Evolutionary conservation across 1,284 basidiomycete species (phyloP).

Genomic region (Ustilago esculenta): DNA sequence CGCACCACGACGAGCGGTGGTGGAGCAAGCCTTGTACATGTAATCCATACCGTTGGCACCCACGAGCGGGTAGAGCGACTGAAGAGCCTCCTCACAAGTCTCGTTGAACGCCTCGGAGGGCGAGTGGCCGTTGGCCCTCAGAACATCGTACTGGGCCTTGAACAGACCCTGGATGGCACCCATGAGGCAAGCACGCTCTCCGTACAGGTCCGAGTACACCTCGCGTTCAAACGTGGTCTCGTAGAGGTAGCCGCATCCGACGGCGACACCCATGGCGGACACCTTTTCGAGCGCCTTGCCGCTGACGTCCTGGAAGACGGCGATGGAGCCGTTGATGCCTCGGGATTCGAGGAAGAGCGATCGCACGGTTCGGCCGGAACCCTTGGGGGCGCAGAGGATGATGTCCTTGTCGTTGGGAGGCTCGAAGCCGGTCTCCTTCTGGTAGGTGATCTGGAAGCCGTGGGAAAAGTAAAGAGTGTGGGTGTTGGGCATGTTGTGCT

Average conservation of each 20-base stretch:
- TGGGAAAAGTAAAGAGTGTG: constrained; percentile 99
- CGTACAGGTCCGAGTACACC: constrained; percentile 98
- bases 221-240: constrained; percentile 99
- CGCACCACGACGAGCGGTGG: constrained; percentile 96
- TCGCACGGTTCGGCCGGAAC: constrained; percentile 97
- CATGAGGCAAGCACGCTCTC: constrained; percentile 99
- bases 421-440: constrained; percentile 93
- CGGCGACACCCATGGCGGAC: constrained; percentile 89
- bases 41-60: constrained; percentile 98
- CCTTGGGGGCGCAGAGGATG: constrained; percentile 98
- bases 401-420: constrained; percentile 95
- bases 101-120: constrained; percentile 99
- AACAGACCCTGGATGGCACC: constrained; percentile 99
- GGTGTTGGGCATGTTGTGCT: constrained; percentile 91
- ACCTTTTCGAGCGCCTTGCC: constrained; percentile 98
- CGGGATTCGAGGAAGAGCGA: constrained; percentile 99
- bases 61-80: constrained; percentile 96
- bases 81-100: constrained; percentile 95
- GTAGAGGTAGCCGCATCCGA: constrained; percentile 96
- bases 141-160: constrained; percentile 98
- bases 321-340: constrained; percentile 90
- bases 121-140: constrained; percentile 96
- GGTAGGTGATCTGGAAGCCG: constrained; percentile 99
- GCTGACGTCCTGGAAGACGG: constrained; percentile 89
- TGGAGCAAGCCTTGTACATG: constrained; percentile 95